Evolutionary conservation across 345 rosid species (phyloP), one percentile per base, ranked within the genome.

Genomic region (Dipteronia dyeriana): DNA sequence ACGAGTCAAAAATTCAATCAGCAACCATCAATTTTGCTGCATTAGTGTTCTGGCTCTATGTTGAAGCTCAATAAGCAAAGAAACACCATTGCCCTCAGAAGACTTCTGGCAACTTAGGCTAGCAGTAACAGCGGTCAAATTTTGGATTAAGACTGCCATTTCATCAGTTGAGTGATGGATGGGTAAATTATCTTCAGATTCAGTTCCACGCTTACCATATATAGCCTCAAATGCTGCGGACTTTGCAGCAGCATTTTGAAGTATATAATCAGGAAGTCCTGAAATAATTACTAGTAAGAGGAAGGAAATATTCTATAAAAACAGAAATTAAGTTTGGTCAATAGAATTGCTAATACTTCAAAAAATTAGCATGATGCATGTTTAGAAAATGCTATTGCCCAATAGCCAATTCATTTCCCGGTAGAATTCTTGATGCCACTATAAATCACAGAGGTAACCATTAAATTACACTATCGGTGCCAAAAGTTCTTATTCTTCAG

Each of bases 181-280:
- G 23, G 38, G 29, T 45, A 41, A 63, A 2, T 67, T 78, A 5
- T 70, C 74, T 74, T 74, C 77, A 7, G 59, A 51, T 31, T 73
- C 73, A 73, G 82, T 81, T 23, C 51, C 66, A n/a, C 69, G 82
- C 67, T 75, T 80, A 79, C 91, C 97, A 29, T 90, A 89, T 8
- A 79, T 62, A 49, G 83, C 85, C 82, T 92, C 98, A 71, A 96
- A 92, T 70, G 91, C 92, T 80, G 76, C 78, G 47, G 98, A 96
- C 81, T 90, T 94, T 0, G 64, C 68, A 78, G 90, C 88, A 25
- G 99, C 98, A 38, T 87, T 87, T 75, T 75, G 66, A 31, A 94
- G 97, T 69, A 94, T 88, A 14, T 80, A 71, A 23, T 88, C 86
- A 0, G 99, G 97, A 51, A 96, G 84, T 79, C 99, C 99, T 95